Evolutionary conservation across 495 filamentous ascomycete genomes (phyloP).

Genomic region (Melanomma pulvis-pyrius): DNA sequence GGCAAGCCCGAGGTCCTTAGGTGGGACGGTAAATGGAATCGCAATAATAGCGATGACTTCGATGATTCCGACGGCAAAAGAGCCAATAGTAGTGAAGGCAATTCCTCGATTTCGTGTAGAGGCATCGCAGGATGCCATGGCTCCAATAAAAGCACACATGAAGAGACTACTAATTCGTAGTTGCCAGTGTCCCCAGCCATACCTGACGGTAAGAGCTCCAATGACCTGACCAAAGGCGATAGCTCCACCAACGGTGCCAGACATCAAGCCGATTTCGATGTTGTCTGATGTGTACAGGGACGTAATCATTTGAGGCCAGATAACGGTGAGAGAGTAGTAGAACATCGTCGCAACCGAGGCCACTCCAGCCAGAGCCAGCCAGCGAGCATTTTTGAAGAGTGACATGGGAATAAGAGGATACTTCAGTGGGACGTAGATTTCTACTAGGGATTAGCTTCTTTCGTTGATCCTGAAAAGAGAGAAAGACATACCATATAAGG

Average conservation of each 20-base stretch:
- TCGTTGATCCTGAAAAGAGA: too few species aligned
- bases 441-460: too few species aligned
- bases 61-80: constrained; percentile 19
- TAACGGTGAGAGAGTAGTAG: constrained; percentile 23
- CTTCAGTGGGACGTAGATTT: too few species aligned
- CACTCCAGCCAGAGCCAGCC: constrained; percentile 18
- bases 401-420: constrained; percentile 27
- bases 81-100: constrained; percentile 3
- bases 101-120: constrained; percentile 20
- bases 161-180: neutral
- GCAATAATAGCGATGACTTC: constrained; percentile 18
- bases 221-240: constrained; percentile 28
- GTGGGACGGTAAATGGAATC: constrained; percentile 16
- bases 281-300: constrained; percentile 13
- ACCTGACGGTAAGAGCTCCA: constrained; percentile 1
- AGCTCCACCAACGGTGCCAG: constrained; percentile 6
- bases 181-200: constrained; percentile 25
- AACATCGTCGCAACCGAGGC: constrained; percentile 29
- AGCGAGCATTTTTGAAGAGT: constrained; percentile 18
- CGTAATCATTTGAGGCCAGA: constrained; percentile 31
- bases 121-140: constrained; percentile 23
- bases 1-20: constrained; percentile 19
- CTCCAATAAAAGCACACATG: constrained; percentile 26
- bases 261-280: constrained; percentile 17
- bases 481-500: too few species aligned